Conservation (phyloP, 768 basidiomycete genomes). For the Russula foetens region DNA sequence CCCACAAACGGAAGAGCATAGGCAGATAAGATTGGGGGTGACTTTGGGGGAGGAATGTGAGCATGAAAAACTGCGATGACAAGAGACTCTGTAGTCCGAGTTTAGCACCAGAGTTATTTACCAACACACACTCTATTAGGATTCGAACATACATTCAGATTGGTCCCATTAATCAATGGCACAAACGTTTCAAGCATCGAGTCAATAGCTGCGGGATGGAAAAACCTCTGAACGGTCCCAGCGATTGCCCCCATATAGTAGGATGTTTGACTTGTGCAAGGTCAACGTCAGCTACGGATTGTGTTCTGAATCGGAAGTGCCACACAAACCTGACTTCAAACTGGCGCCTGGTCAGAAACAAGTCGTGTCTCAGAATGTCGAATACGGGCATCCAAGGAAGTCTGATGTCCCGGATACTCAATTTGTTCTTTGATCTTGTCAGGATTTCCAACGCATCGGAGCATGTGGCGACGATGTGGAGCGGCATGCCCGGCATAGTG, state of each 20-base stretch:
- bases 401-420: conserved; percentile 69
- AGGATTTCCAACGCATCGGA: conserved; percentile 54
- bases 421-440: conserved; percentile 62
- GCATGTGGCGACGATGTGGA: conserved; percentile 56
- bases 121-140: not conserved
- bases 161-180: conserved; percentile 66
- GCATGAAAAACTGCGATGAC: conserved; percentile 76
- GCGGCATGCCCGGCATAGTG: conserved; percentile 69
- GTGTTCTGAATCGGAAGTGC: not conserved
- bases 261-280: conserved; percentile 50
- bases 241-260: conserved; percentile 73
- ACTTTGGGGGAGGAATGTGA: conserved; percentile 76
- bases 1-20: conserved; percentile 82
- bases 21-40: conserved; percentile 81
- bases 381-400: conserved; percentile 80
- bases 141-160: conserved; percentile 52
- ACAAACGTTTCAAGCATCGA: conserved; percentile 87
- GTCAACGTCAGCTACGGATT: not conserved
- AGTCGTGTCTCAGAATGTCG: conserved; percentile 57
- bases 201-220: conserved; percentile 78
- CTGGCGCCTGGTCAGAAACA: conserved; percentile 69
- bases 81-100: conserved; percentile 47
- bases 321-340: conserved; percentile 66
- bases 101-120: conserved; percentile 5
- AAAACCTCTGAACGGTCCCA: conserved; percentile 66